Percentiles rank a stretch among this genome's conserved stretches.
phyloP scores from a whole-genome alignment of 805 yeast genomes.

The Wickerhamomyces bovis region DNA sequence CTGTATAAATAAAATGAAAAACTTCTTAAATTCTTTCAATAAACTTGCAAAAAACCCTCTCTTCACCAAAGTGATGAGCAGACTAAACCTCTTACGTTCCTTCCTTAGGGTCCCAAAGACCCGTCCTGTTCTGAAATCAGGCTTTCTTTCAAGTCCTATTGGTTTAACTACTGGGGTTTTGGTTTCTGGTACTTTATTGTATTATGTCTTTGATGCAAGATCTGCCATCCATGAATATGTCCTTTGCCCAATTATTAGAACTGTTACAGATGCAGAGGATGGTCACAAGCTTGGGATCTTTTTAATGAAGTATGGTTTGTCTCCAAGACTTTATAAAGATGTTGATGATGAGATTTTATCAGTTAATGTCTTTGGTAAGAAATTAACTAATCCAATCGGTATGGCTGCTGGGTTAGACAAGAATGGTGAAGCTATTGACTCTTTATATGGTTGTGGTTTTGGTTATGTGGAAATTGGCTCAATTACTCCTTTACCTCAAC shows the following conservation, averaged over 20 bases:
- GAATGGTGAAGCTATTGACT: slow-evolving; percentile 85
- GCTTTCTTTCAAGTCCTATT: background rate
- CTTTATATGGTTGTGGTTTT: slow-evolving; percentile 72
- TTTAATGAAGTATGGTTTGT: slow-evolving; percentile 59
- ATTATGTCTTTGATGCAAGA: slow-evolving; percentile 67
- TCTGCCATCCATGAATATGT: slow-evolving; percentile 79
- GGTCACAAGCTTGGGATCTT: slow-evolving; percentile 77
- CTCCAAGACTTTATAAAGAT: slow-evolving; percentile 56
- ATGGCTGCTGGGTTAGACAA: slow-evolving; percentile 96
- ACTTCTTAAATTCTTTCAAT: too few species aligned
- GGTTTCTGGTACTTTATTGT: slow-evolving; percentile 35
- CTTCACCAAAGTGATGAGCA: background rate
- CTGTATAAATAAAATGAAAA: background rate
- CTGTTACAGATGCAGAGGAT: slow-evolving; percentile 71
- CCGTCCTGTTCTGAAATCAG: background rate
- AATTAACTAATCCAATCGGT: slow-evolving; percentile 73
- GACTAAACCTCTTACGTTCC: background rate
- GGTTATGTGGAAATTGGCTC: slow-evolving; percentile 91
- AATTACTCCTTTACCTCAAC: slow-evolving; percentile 87
- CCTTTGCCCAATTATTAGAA: slow-evolving; percentile 69
- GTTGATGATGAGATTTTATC: slow-evolving; percentile 44
- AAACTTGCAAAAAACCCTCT: background rate
- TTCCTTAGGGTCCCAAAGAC: background rate
- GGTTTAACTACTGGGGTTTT: slow-evolving; percentile 15
- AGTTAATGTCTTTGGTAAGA: slow-evolving; percentile 60